Evolutionary conservation across 192 early-diverging fungal genomes (phyloP).

Genomic region (Anaeromyces robustus): DNA sequence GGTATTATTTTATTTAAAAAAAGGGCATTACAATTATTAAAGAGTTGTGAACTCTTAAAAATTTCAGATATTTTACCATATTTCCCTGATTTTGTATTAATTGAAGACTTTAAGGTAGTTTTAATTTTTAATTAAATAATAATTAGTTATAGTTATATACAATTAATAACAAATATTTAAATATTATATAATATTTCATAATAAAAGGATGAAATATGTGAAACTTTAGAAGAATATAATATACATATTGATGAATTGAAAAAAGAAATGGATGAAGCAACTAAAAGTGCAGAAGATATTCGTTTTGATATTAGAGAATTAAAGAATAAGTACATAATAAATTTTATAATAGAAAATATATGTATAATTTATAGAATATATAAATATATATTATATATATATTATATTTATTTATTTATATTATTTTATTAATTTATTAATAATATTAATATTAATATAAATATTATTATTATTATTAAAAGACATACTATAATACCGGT

Average conservation of each 20-base stretch:
- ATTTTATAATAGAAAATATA: slow-evolving; percentile 3
- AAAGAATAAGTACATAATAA: slow-evolving; percentile 46
- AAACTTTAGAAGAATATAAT: slow-evolving; percentile 85
- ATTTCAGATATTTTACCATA: slow-evolving; percentile 93
- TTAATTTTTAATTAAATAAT: no score
- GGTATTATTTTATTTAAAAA: neutral
- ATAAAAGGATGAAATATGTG: slow-evolving; percentile 62
- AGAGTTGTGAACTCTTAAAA: slow-evolving; percentile 61
- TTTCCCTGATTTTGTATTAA: slow-evolving; percentile 93
- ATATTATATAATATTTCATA: no score
- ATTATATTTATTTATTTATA: neutral
- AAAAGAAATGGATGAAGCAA: slow-evolving; percentile 89
- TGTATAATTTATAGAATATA: no score
- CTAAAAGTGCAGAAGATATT: slow-evolving; percentile 80
- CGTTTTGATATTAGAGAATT: slow-evolving; percentile 76
- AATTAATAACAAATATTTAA: no score
- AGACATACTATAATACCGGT: slow-evolving; percentile 51
- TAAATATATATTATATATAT: no score
- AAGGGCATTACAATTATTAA: slow-evolving; percentile 71
- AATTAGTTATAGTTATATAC: no score
- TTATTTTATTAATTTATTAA: neutral
- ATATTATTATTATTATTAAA: neutral
- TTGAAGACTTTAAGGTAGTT: slow-evolving; percentile 82
- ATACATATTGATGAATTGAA: slow-evolving; percentile 74
- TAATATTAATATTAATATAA: no score